Conservation (phyloP, 2,329 filamentous ascomycete species). For the Monosporascus sp. region DNA sequence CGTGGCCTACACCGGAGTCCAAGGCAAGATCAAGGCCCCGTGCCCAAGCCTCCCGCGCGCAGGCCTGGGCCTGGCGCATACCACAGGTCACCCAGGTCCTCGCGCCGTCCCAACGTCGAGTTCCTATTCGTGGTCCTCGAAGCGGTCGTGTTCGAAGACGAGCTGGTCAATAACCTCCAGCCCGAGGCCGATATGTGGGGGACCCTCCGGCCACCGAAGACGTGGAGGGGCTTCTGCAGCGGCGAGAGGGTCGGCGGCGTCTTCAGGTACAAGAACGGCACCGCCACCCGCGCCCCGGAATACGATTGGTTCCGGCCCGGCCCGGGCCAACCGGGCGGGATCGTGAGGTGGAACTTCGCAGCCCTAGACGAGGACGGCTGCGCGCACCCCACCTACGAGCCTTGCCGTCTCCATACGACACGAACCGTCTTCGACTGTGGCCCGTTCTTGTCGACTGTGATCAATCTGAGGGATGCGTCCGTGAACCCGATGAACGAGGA, state of each 20-base stretch:
- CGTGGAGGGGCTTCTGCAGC: neutral
- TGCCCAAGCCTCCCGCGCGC: too few species aligned
- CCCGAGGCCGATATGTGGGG: neutral
- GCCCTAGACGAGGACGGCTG: neutral
- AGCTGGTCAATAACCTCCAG: neutral
- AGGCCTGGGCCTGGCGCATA: too few species aligned
- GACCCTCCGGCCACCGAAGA: neutral
- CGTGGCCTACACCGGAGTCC: too few species aligned
- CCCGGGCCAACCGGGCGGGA: neutral
- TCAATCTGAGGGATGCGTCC: neutral
- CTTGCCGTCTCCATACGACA: neutral
- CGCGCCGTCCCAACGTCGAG: neutral
- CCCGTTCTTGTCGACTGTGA: neutral
- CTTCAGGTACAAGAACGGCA: neutral
- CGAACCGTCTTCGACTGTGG: constrained; percentile 1
- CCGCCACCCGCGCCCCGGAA: neutral
- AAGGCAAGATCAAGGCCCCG: too few species aligned
- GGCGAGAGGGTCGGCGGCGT: neutral
- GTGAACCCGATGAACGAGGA: neutral
- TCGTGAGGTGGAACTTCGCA: neutral
- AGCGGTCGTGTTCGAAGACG: neutral
- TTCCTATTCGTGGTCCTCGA: constrained; percentile 1
- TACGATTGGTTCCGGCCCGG: neutral
- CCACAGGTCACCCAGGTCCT: too few species aligned
- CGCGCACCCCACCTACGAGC: neutral